These are phyloP conservation scores for Solanum pimpinellifolium DNA, from an alignment of 257 asterid genomes.

Conservation along the genomic window DNA sequence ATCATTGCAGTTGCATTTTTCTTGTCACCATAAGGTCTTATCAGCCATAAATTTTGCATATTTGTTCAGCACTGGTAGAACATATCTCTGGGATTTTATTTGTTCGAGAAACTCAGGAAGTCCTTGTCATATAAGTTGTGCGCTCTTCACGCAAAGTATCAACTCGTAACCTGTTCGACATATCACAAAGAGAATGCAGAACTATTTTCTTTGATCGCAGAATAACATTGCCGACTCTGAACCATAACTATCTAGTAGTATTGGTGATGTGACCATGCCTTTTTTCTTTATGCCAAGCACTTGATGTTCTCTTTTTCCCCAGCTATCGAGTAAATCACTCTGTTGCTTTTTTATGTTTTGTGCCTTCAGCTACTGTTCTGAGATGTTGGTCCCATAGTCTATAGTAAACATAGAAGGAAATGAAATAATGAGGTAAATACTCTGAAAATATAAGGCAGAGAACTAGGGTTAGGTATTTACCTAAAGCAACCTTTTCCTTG, in stretches of 20 bases:
- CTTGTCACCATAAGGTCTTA: neutral
- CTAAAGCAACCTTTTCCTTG: neutral
- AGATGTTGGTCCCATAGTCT: neutral
- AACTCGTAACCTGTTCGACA: neutral
- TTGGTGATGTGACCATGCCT: neutral
- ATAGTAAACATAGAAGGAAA: neutral
- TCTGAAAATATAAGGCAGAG: neutral
- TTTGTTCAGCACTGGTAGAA: neutral
- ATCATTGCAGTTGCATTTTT: neutral
- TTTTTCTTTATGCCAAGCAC: neutral
- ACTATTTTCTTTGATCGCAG: neutral
- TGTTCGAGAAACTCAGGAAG: neutral
- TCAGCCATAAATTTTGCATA: neutral
- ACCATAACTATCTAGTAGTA: neutral
- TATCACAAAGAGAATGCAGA: neutral
- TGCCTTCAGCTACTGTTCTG: neutral
- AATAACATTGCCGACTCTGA: neutral
- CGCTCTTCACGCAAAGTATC: neutral
- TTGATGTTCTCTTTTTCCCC: neutral
- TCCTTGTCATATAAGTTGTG: neutral
- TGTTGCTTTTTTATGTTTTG: neutral
- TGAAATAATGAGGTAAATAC: neutral
- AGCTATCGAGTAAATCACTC: neutral
- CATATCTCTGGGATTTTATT: neutral
- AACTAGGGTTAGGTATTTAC: neutral